phyloP scores from a whole-genome alignment of 2,329 filamentous ascomycete species.

The Colletotrichum tabaci region DNA sequence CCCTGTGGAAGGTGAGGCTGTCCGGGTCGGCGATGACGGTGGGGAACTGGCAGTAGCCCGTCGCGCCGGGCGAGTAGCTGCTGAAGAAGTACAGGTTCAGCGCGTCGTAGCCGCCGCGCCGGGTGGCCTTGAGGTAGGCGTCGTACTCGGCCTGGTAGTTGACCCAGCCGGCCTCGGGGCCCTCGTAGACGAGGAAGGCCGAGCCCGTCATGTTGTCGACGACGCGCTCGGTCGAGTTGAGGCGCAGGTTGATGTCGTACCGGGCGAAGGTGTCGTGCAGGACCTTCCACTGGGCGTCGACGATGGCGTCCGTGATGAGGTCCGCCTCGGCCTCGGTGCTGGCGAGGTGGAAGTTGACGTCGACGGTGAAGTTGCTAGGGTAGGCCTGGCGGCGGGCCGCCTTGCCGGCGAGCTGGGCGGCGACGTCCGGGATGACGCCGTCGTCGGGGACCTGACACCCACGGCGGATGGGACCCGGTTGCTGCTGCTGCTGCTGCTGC shows the following conservation, averaged over 20 bases:
- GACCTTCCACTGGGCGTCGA: constrained; percentile 44
- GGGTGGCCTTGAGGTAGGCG: constrained; percentile 41
- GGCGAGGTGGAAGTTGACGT: constrained; percentile 48
- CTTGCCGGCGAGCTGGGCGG: neutral
- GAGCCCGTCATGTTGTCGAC: constrained; percentile 45
- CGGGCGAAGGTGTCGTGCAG: constrained; percentile 44
- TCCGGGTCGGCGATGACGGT: constrained; percentile 22
- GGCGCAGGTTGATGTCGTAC: constrained; percentile 45
- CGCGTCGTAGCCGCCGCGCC: constrained; percentile 56
- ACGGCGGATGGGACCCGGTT: neutral
- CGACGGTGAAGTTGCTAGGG: constrained; percentile 45
- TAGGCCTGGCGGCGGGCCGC: constrained; percentile 28
- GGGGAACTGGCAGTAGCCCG: constrained; percentile 65
- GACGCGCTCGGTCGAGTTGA: constrained; percentile 46
- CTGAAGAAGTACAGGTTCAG: constrained; percentile 65
- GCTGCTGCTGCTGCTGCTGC: neutral
- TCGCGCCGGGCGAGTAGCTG: constrained; percentile 52
- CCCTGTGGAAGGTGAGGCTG: constrained; percentile 19
- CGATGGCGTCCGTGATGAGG: constrained; percentile 41
- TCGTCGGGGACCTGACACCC: constrained; percentile 40
- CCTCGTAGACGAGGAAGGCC: constrained; percentile 45
- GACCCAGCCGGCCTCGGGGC: constrained; percentile 41
- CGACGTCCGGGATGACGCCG: constrained; percentile 8
- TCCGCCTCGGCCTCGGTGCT: constrained; percentile 46
- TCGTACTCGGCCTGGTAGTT: constrained; percentile 30